Evolutionary conservation across 225 moss, liverwort and hornwort species (phyloP).

Genomic region (Asterella californica): DNA sequence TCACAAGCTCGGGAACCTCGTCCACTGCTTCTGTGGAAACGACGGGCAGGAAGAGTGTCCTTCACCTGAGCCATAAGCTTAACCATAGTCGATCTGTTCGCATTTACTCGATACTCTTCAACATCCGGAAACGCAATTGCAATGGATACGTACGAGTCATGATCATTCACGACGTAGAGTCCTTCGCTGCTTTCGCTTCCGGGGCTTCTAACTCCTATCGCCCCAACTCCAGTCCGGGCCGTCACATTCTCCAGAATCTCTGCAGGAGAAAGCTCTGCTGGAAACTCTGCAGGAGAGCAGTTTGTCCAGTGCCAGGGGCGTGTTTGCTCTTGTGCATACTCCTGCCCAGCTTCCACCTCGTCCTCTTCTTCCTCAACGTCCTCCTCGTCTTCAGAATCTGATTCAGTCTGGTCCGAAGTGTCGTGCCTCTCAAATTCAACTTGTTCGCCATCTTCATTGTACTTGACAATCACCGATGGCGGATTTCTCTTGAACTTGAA

Average conservation of each 20-base stretch:
- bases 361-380: slow-evolving; percentile 14
- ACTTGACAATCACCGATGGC: slow-evolving; percentile 30
- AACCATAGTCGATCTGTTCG: slow-evolving; percentile 65
- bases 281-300: slow-evolving; percentile 8
- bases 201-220: slow-evolving; percentile 1
- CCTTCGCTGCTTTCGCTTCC: slow-evolving; percentile 17
- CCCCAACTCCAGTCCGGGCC: slow-evolving; percentile 21
- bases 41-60: not conserved
- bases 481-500: slow-evolving; percentile 33
- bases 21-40: not conserved
- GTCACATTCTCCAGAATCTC: slow-evolving; percentile 30
- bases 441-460: slow-evolving; percentile 35
- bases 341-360: slow-evolving; percentile 1
- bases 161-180: slow-evolving; percentile 35
- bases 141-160: slow-evolving; percentile 30
- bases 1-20: not conserved
- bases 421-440: slow-evolving; percentile 38
- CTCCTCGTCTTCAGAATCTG: slow-evolving; percentile 32
- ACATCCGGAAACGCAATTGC: slow-evolving; percentile 40
- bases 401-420: slow-evolving; percentile 27
- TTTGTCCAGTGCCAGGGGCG: not conserved
- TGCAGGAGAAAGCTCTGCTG: slow-evolving; percentile 9
- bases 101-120: slow-evolving; percentile 53
- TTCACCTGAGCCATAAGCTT: slow-evolving; percentile 70
- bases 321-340: not conserved